Conservation (phyloP, 2,329 filamentous ascomycete species). For the Didymella segeticola region DNA sequence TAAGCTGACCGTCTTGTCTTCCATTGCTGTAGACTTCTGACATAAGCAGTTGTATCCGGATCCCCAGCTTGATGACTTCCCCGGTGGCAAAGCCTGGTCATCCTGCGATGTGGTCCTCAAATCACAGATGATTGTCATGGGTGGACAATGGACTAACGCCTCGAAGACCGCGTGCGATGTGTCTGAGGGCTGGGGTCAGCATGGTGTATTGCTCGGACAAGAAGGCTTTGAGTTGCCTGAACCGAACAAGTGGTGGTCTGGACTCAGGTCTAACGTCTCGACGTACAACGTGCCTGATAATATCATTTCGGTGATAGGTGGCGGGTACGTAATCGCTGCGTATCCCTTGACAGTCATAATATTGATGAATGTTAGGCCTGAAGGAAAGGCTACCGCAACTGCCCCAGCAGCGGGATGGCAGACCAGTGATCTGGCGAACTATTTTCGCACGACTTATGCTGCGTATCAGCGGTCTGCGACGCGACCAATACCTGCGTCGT, state of each 20-base stretch:
- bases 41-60: constrained; percentile 17
- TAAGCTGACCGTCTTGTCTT: neutral
- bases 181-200: constrained; percentile 57
- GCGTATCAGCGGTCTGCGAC: constrained; percentile 57
- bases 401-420: constrained; percentile 57
- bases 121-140: constrained; percentile 66
- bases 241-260: no score
- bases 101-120: constrained; percentile 62
- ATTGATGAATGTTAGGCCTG: constrained; percentile 20
- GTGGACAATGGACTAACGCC: constrained; percentile 54
- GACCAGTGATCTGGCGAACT: constrained; percentile 56
- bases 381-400: constrained; percentile 60
- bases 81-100: constrained; percentile 53
- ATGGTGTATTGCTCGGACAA: constrained; percentile 59
- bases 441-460: constrained; percentile 58
- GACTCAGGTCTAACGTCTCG: no score
- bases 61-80: constrained; percentile 45
- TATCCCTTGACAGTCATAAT: neutral
- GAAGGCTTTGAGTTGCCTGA: constrained; percentile 44
- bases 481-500: constrained; percentile 47
- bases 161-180: constrained; percentile 56
- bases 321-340: neutral
- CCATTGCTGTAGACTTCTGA: neutral
- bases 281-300: no score
- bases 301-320: neutral